Conservation (phyloP, 257 asterid species). For the Anisodus acutangulus region DNA sequence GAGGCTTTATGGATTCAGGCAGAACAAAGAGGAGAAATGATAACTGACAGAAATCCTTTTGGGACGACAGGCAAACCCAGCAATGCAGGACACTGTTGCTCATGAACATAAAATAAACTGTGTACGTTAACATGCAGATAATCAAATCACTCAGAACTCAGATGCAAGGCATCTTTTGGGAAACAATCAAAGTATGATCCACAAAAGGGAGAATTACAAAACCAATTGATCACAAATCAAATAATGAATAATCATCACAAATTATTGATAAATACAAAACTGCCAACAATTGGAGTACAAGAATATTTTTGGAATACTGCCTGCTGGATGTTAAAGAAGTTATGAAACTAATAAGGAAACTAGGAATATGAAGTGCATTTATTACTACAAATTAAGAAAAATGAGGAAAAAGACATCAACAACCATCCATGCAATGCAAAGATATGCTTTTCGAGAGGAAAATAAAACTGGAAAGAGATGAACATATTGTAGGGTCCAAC, state of each 20-base stretch:
- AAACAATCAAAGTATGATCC: not conserved
- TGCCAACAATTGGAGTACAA: not conserved
- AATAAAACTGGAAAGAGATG: not conserved
- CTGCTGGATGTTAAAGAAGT: not conserved
- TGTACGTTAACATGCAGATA: not conserved
- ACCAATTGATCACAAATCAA: conserved; percentile 11
- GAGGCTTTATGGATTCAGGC: not conserved
- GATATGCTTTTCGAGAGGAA: conserved; percentile 12
- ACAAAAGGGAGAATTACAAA: not conserved
- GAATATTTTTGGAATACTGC: not conserved
- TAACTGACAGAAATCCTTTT: not conserved
- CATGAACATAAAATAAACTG: not conserved
- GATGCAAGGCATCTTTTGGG: not conserved
- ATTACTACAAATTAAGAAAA: not conserved
- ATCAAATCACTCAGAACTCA: conserved; percentile 7
- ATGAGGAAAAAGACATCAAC: not conserved
- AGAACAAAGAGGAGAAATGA: conserved; percentile 20
- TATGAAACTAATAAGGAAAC: not conserved
- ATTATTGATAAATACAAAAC: not conserved
- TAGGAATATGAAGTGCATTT: not conserved
- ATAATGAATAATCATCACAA: not conserved
- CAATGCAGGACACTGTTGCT: not conserved
- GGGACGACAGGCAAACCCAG: not conserved
- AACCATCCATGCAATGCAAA: conserved; percentile 9
- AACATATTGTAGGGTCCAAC: not conserved